Base-by-base conservation (phyloP, 768 basidiomycete species). In the Neoboletus subvelutipes region DNA sequence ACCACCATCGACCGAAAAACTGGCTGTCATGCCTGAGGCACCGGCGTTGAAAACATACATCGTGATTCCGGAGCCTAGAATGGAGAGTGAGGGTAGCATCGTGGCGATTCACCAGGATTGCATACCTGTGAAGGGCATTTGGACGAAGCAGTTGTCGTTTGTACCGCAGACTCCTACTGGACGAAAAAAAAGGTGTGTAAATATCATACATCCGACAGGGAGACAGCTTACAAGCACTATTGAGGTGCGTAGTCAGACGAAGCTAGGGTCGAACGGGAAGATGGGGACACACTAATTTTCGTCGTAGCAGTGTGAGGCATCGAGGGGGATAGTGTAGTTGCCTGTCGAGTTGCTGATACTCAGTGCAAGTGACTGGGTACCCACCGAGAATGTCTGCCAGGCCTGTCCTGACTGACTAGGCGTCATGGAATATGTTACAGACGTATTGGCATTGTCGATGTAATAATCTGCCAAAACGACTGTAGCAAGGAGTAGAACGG, bases 31-130 rank as follows among this genome's bases (percentile, higher is more conserved):
- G 50, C 69, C 69, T 7, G 59, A 42, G 0, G 24, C 0, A 1
- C 67, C 69, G 5, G 66, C 66, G 8, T 43, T 63, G 31, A 54
- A 66, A 26, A 71, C 64, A 42, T 68, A 71, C 54, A 71, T 64
- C 33, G 61, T 55, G 48, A 69, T 68, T 12, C 67, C 69, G 0
- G 67, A 66, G 24, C 69, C 67, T 68, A 9, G 18, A 33, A 43
- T 39, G 13, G 18, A 41, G 0, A 22, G 10, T 63, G 24, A 56
- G 22, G 29, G 9, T 17, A 24, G 24, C 1, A 34, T 37, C 10
- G 36, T 6, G 17, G 1, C 2, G 24, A 43, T 41, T 3, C 34
- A 53, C 28, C 6, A 29, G 33, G 1, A 29, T 22, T 31, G 8
- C 56, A 17, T 50, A 63, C 68, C 67, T 39, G 8, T 49, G 24